Evolutionary conservation across 805 yeast genomes (phyloP), one percentile per base, ranked within the genome.

Genomic region (Candida michaelii): DNA sequence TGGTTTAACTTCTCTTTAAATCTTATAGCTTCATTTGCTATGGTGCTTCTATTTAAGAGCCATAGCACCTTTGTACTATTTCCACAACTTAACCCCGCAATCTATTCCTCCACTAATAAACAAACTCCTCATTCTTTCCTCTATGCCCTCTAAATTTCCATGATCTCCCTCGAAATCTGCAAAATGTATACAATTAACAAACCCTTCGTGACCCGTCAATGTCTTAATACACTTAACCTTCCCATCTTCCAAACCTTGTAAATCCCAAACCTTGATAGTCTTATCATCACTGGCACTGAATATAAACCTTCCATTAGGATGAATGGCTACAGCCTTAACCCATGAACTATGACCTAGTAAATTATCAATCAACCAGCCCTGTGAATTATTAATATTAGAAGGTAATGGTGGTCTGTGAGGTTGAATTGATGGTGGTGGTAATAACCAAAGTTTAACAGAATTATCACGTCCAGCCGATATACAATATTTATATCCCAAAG

Each of bases 391-490:
- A 17, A 58, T 50, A 23, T 56, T 54, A 0, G 80, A 63, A 0
- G 89, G 85, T 31, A 77, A 63, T 6, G 85, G 84, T 15, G 71
- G 64, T 18, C 79, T 60, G 51, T 77, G 78, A 2, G 82, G 76
- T 24, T 75, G 62, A n/a, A 79, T 43, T 7, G 66, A 70, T 1
- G 91, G 90, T 1, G 80, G 60, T 1, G 89, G 89, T n/a, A 85
- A 58, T 36, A 80, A 69, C 97, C 97, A 90, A 13, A 90, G 65
- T 49, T 79, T 77, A 17, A 90, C 71, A 1, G 75, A 54, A 53
- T 84, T 82, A 62, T 90, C 97, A 53, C 97, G 72, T 1, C 91
- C 87, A 15, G 83, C 88, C 13, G 95, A 79, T 1, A 82, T 80
- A 43, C 89, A 79, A 54, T 85, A 87, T 54, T 82, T 84, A 61